These are phyloP conservation scores for Sporodiniella umbellata DNA, from an alignment of 371 early-diverging fungal genomes.

Conservation along the genomic window DNA sequence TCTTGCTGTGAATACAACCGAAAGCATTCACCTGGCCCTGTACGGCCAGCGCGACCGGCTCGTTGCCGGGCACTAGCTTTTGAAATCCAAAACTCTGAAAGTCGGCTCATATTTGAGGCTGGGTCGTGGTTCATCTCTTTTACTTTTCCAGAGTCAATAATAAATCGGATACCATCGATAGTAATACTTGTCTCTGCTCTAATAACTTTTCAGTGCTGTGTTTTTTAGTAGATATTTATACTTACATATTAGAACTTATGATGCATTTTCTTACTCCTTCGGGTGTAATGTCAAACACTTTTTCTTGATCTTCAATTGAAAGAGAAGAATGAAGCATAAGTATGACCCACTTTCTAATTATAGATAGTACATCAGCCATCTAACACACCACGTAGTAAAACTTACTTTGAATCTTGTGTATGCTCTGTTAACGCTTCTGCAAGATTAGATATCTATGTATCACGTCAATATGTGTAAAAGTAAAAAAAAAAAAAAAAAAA, in stretches of 20 bases:
- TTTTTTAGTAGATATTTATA: background rate
- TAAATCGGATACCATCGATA: slow-evolving; percentile 94
- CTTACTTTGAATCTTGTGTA: slow-evolving; percentile 34
- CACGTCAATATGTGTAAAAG: no score
- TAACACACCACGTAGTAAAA: background rate
- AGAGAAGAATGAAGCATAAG: slow-evolving; percentile 52
- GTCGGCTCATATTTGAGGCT: slow-evolving; percentile 52
- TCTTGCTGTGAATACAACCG: slow-evolving; percentile 95
- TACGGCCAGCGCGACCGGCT: slow-evolving; percentile 98
- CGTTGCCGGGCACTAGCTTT: slow-evolving; percentile 95
- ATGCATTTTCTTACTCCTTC: slow-evolving; percentile 57
- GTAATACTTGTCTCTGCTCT: slow-evolving; percentile 98
- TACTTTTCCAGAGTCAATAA: slow-evolving; percentile 87
- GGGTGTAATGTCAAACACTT: slow-evolving; percentile 48
- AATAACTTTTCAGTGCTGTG: background rate
- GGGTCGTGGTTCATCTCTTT: slow-evolving; percentile 64
- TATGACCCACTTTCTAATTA: slow-evolving; percentile 56
- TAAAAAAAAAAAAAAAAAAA: background rate
- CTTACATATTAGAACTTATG: slow-evolving; percentile 63
- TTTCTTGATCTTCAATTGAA: slow-evolving; percentile 51
- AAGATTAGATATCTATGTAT: slow-evolving; percentile 40
- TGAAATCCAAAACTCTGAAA: slow-evolving; percentile 88
- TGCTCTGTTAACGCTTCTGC: slow-evolving; percentile 42
- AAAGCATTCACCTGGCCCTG: slow-evolving; percentile 97
- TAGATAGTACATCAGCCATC: background rate